phyloP scores from a whole-genome alignment of 495 filamentous ascomycete species.

The Penicillium crystallinum region DNA sequence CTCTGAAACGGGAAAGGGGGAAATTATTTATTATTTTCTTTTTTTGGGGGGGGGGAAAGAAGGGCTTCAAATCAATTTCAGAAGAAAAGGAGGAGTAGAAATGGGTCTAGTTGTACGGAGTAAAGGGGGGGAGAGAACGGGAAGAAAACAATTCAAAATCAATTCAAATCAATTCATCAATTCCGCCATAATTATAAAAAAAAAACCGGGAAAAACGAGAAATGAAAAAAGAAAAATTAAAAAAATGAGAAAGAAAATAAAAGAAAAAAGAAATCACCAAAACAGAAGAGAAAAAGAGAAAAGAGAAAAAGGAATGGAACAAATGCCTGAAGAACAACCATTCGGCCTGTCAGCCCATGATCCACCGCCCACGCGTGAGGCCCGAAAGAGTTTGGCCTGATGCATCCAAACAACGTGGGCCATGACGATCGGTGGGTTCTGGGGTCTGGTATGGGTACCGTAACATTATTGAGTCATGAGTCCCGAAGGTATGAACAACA shows the following conservation, averaged over 20 bases:
- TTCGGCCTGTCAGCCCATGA: conserved; percentile 39
- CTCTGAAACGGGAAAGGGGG: conserved; percentile 10
- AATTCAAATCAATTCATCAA: no score
- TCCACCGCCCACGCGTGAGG: conserved; percentile 41
- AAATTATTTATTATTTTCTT: conserved; percentile 9
- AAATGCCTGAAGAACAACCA: conserved; percentile 30
- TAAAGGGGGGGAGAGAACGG: conserved; percentile 5
- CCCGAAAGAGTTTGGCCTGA: conserved; percentile 38
- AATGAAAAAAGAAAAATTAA: conserved; percentile 7
- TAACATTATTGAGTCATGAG: no score
- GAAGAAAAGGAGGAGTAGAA: conserved; percentile 10
- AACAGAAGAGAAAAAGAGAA: conserved; percentile 3
- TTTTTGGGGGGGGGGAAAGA: no score
- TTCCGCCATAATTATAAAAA: no score
- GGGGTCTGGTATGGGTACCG: conserved; percentile 4
- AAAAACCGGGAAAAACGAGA: no score
- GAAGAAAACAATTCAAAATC: conserved; percentile 6
- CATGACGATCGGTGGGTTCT: conserved; percentile 28
- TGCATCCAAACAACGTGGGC: conserved; percentile 45
- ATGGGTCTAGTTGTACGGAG: no score
- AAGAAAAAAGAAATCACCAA: not conserved
- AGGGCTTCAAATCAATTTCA: conserved; percentile 2
- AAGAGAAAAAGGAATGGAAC: conserved; percentile 11
- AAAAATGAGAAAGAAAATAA: not conserved
- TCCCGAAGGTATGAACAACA: no score